Base-by-base conservation (phyloP, 495 filamentous ascomycete species). In the Astrothelium macrocarpum region DNA sequence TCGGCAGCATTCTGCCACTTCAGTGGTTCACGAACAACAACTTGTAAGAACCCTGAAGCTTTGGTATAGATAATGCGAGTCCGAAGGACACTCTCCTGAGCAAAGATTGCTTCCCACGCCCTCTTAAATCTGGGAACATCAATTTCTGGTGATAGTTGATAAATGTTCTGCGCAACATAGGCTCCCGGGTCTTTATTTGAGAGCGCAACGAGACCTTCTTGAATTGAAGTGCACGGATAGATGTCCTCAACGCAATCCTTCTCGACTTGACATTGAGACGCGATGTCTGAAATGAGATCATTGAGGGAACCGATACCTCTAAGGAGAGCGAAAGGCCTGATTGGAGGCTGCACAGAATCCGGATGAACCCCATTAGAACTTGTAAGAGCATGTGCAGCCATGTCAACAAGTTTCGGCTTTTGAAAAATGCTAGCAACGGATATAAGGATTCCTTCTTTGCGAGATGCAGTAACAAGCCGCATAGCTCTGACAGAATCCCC, bases 161-260 rank as follows among this genome's bases (percentile, higher is more conserved):
- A 76, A 0, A 79, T 71, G 63, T 78, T 74, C 58, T 73, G 69
- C 9, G 70, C 70, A 16, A 80, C 71, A 63, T 80, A 81, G 0
- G 78, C 73, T 11, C 73, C 75, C 4, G 64, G 64, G 20, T 77
- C 71, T 60, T 73, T 77, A 58, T 64, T 74, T 7, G 79, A 74
- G 0, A 80, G 70, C 0, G 79, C 75, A 11, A 81, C 67, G 11
- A 85, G 74, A 18, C 78, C 82, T 60, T 84, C 81, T 66, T 82
- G 78, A 2, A 84, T 65, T 4, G 81, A 75, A 63, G 73, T 86
- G 70, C 82, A 86, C 0, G 84, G 84, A 65, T 86, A 87, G 32
- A 85, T 77, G 62, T 86, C 81, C 59, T 76, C 73, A 45, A 88
- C 75, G 0, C 71, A 64, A 0, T 79, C 72, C 10, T 71, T 71